phyloP scores from a whole-genome alignment of 2,329 filamentous ascomycete genomes.

The Sporothrix euskadiensis region DNA sequence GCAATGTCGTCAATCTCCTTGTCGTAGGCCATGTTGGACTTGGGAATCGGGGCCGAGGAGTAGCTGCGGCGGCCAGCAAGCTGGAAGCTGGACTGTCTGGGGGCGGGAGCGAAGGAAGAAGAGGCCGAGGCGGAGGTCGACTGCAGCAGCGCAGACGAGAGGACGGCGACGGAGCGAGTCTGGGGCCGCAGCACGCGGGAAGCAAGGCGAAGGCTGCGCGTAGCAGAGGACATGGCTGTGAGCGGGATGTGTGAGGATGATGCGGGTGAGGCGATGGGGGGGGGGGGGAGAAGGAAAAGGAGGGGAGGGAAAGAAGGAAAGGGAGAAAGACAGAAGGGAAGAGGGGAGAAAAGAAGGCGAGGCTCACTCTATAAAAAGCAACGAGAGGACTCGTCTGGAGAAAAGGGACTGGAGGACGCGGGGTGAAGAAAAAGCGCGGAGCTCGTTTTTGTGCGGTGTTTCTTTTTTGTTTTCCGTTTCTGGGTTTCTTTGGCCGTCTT shows the following conservation, averaged over 20 bases:
- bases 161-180: conserved; percentile 37
- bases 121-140: conserved; percentile 39
- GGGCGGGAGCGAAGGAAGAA: conserved; percentile 39
- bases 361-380: conserved; percentile 22
- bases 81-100: conserved; percentile 45
- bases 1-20: conserved; percentile 95
- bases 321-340: background rate
- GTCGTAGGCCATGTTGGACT: conserved; percentile 68
- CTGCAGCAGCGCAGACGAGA: conserved; percentile 38
- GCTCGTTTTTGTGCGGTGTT: conserved; percentile 7
- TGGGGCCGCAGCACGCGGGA: conserved; percentile 56
- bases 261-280: background rate
- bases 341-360: background rate
- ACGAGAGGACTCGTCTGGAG: conserved; percentile 2
- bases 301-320: conserved; percentile 3
- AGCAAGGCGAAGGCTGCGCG: conserved; percentile 56
- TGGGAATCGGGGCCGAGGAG: conserved; percentile 54
- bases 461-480: conserved; percentile 12
- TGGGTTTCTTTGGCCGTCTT: background rate
- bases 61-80: conserved; percentile 52
- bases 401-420: background rate
- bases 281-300: background rate
- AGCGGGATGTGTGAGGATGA: conserved; percentile 26
- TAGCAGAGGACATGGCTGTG: conserved; percentile 54
- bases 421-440: conserved; percentile 4